A percentile compares a stretch with the other conserved stretches of the same genome.
phyloP scores from a whole-genome alignment of 768 basidiomycete species.

The Trametes maxima region DNA sequence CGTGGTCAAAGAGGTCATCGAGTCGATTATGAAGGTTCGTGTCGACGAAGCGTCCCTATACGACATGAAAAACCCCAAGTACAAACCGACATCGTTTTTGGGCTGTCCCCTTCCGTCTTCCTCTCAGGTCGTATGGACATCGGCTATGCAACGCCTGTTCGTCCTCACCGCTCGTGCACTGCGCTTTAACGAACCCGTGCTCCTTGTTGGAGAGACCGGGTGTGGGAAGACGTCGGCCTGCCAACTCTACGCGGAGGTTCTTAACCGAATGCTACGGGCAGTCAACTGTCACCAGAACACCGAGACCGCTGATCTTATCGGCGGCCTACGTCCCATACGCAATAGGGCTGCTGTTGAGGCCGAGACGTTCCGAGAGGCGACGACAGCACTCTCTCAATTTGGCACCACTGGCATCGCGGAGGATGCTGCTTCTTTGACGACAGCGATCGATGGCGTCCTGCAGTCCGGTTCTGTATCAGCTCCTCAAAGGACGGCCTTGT shows the following conservation, averaged over 20 bases:
- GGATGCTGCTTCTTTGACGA: slow-evolving; percentile 33
- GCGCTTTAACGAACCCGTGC: slow-evolving; percentile 88
- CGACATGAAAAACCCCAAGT: slow-evolving; percentile 45
- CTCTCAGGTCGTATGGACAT: slow-evolving; percentile 82
- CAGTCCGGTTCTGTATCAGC: slow-evolving; percentile 36
- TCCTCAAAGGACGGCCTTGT: slow-evolving; percentile 37
- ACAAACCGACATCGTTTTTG: slow-evolving; percentile 50
- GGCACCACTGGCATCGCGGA: slow-evolving; percentile 33
- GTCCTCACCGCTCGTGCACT: slow-evolving; percentile 83
- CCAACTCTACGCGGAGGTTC: slow-evolving; percentile 78
- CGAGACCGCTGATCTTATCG: slow-evolving; percentile 95
- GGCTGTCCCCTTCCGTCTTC: slow-evolving; percentile 55
- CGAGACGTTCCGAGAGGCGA: slow-evolving; percentile 49
- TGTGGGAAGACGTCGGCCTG: slow-evolving; percentile 98
- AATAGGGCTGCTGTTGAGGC: slow-evolving; percentile 63
- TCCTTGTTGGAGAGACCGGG: slow-evolving; percentile 96
- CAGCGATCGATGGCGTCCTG: slow-evolving; percentile 29
- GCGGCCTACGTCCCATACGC: slow-evolving; percentile 86
- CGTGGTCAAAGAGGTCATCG: slow-evolving; percentile 91
- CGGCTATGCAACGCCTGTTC: slow-evolving; percentile 89
- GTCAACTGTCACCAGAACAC: slow-evolving; percentile 98
- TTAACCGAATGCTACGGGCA: slow-evolving; percentile 59
- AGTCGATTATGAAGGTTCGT: slow-evolving; percentile 82
- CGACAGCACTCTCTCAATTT: slow-evolving; percentile 42
- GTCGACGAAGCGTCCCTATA: slow-evolving; percentile 79